phyloP scores from a whole-genome alignment of 768 basidiomycete species.

The Agrocybe praecox region DNA sequence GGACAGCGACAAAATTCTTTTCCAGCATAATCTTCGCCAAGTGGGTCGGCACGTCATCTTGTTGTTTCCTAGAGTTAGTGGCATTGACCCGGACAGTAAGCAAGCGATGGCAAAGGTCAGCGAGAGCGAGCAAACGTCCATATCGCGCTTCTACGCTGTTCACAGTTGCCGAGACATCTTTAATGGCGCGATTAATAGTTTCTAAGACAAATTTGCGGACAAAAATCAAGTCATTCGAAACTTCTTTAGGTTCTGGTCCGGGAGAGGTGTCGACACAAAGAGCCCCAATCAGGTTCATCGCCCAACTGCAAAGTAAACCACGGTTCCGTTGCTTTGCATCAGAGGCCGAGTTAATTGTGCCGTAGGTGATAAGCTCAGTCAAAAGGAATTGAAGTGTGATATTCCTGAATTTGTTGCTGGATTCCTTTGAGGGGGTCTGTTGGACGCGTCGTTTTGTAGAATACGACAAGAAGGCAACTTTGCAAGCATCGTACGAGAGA shows the following conservation, averaged over 20 bases:
- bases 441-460: conserved; percentile 63
- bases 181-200: conserved; percentile 82
- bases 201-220: conserved; percentile 94
- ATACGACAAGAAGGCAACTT: conserved; percentile 82
- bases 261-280: conserved; percentile 87
- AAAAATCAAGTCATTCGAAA: conserved; percentile 76
- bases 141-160: conserved; percentile 78
- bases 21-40: conserved; percentile 98
- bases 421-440: conserved; percentile 67
- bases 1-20: conserved; percentile 89
- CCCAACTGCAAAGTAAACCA: conserved; percentile 77
- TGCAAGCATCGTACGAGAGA: conserved; percentile 93
- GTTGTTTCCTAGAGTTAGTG: conserved; percentile 45
- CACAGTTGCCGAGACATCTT: conserved; percentile 62
- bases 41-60: conserved; percentile 83
- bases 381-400: conserved; percentile 81
- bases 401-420: conserved; percentile 56
- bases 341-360: conserved; percentile 66
- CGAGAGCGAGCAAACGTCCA: conserved; percentile 83
- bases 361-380: conserved; percentile 79
- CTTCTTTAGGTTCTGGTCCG: conserved; percentile 70
- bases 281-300: conserved; percentile 87
- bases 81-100: conserved; percentile 77
- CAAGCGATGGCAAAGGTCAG: conserved; percentile 86
- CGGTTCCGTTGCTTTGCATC: conserved; percentile 56